phyloP scores from a whole-genome alignment of 2,329 filamentous ascomycete genomes.

The Macrophomina tecta region DNA sequence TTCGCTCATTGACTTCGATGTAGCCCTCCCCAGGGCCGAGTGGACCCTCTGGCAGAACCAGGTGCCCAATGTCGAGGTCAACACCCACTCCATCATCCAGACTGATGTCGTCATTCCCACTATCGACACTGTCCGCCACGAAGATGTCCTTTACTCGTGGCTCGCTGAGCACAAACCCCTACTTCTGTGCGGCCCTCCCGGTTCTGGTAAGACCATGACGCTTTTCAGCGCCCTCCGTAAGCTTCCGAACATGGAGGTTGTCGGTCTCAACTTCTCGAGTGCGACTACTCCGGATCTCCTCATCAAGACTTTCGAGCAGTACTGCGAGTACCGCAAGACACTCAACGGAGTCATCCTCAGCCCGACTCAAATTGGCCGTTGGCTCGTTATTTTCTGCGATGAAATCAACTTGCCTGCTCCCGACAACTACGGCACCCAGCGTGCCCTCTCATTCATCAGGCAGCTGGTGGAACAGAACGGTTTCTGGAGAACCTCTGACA shows the following conservation, averaged over 20 bases:
- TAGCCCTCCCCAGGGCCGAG: conserved; percentile 81
- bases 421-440: conserved; percentile 96
- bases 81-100: conserved; percentile 96
- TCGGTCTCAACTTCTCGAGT: conserved; percentile 98
- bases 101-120: conserved; percentile 99
- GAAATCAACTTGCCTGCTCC: conserved; percentile 99
- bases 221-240: conserved; percentile 97
- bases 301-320: conserved; percentile 99
- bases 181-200: conserved; percentile 93
- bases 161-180: conserved; percentile 97
- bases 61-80: conserved; percentile 93
- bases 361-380: conserved; percentile 93
- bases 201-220: conserved; percentile 99
- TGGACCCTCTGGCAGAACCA: conserved; percentile 95
- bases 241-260: conserved; percentile 97
- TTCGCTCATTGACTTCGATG: conserved; percentile 95
- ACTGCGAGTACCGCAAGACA: conserved; percentile 99
- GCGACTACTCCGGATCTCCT: conserved; percentile 96
- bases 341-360: conserved; percentile 94
- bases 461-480: conserved; percentile 98
- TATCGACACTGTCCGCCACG: conserved; percentile 93
- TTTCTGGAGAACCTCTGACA: conserved; percentile 97
- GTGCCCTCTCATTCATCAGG: conserved; percentile 94
- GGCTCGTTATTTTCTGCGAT: conserved; percentile 98
- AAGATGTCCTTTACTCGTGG: conserved; percentile 99